Conservation (phyloP, 2,329 filamentous ascomycete species). For the Stylonectria norvegica region DNA sequence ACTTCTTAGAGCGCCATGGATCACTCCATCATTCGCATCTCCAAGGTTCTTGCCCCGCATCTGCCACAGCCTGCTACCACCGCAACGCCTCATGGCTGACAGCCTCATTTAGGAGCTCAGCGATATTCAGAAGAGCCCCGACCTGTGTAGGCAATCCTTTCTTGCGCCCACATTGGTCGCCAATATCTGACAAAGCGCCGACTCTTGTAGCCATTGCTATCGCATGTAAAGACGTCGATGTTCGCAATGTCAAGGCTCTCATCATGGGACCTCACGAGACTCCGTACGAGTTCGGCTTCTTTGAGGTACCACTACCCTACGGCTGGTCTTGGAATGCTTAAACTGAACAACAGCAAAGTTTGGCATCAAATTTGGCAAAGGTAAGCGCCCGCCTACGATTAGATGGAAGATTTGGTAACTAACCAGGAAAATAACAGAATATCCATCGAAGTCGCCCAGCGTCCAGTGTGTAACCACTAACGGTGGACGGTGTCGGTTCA, state of each 20-base stretch:
- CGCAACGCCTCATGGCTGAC: slow-evolving; percentile 16
- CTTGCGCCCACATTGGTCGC: slow-evolving; percentile 2
- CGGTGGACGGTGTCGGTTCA: slow-evolving; percentile 82
- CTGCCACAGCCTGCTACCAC: slow-evolving; percentile 11
- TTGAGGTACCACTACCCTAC: slow-evolving; percentile 61
- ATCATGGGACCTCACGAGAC: slow-evolving; percentile 92
- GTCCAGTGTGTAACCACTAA: slow-evolving; percentile 80
- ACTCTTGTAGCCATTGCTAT: slow-evolving; percentile 79
- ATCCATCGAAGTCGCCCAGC: slow-evolving; percentile 65
- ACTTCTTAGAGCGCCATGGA: slow-evolving; percentile 46
- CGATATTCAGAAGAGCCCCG: slow-evolving; percentile 77
- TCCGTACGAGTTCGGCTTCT: slow-evolving; percentile 96
- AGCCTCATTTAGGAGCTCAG: slow-evolving; percentile 64
- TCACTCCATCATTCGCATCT: slow-evolving; percentile 84
- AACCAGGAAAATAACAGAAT: slow-evolving; percentile 55
- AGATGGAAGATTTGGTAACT: slow-evolving; percentile 13
- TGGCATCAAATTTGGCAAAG: slow-evolving; percentile 69
- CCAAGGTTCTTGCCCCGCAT: slow-evolving; percentile 56
- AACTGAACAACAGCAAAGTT: too few relatives aligned
- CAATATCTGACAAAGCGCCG: background rate
- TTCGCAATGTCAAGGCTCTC: slow-evolving; percentile 80
- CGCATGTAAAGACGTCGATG: slow-evolving; percentile 81
- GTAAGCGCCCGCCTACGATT: too few relatives aligned
- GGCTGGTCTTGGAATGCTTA: too few relatives aligned
- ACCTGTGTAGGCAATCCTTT: slow-evolving; percentile 64